Conservation (phyloP, 192 early-diverging fungal species). For the Chytriomyces confervae region DNA sequence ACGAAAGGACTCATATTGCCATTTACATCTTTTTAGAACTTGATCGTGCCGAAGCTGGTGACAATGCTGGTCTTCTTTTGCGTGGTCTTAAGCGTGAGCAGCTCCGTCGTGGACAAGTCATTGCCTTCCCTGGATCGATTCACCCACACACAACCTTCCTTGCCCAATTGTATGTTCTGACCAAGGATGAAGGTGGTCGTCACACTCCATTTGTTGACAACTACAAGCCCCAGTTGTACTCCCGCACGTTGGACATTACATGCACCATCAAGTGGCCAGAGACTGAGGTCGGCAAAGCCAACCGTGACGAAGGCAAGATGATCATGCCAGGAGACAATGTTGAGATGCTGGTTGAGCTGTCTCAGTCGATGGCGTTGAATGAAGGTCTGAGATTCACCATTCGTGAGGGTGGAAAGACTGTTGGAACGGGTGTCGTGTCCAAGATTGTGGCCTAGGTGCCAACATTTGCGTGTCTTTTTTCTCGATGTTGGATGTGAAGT, state of each 20-base stretch:
- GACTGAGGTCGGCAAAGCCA: constrained; percentile 70
- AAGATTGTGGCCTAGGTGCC: constrained; percentile 70
- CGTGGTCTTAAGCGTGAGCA: constrained; percentile 98
- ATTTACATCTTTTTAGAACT: constrained; percentile 64
- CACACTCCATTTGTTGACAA: constrained; percentile 97
- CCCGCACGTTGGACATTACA: constrained; percentile 95
- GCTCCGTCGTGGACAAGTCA: constrained; percentile 92
- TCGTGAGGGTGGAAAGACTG: constrained; percentile 96
- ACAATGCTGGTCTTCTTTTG: constrained; percentile 97
- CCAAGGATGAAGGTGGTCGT: constrained; percentile 97
- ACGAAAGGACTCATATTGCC: too few relatives aligned
- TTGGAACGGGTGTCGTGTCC: constrained; percentile 90
- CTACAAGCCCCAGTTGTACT: constrained; percentile 96
- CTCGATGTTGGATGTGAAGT: too few relatives aligned
- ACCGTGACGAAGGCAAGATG: constrained; percentile 89
- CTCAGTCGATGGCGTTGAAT: constrained; percentile 84
- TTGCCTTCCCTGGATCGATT: constrained; percentile 90
- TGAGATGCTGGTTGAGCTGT: constrained; percentile 84
- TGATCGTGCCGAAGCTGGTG: constrained; percentile 94
- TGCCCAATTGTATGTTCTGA: constrained; percentile 91
- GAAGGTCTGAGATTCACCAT: constrained; percentile 96
- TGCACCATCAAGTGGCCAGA: constrained; percentile 73
- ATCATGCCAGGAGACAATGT: constrained; percentile 98
- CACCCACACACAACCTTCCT: constrained; percentile 94
- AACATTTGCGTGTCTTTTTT: too few relatives aligned